phyloP scores from a whole-genome alignment of 2,329 filamentous ascomycete genomes.

The Pseudopithomyces maydicus region DNA sequence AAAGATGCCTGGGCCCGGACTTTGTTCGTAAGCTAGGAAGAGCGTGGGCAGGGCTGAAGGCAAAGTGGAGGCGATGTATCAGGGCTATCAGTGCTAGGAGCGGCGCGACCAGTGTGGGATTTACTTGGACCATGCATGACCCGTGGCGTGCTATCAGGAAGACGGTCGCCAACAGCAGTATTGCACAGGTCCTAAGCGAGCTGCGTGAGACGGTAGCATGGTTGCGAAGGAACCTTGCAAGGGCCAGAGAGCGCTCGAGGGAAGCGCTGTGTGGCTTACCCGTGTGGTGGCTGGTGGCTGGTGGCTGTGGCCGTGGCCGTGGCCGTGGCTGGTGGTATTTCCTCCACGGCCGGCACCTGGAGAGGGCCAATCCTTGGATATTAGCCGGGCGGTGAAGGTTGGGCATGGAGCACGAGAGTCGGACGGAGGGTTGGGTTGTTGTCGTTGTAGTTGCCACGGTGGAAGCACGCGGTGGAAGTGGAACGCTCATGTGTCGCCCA shows the following conservation, averaged over 20 bases:
- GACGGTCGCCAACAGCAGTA: background rate
- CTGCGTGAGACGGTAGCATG: constrained; percentile 3
- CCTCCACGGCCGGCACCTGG: constrained; percentile 5
- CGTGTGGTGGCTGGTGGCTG: background rate
- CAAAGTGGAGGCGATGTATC: background rate
- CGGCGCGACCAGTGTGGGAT: background rate
- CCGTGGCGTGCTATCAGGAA: background rate
- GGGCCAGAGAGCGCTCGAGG: background rate
- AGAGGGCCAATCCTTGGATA: background rate
- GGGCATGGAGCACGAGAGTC: background rate
- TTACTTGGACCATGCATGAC: background rate
- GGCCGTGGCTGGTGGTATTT: background rate
- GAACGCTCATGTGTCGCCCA: too few relatives aligned
- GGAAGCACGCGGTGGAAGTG: background rate
- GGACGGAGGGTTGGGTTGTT: background rate
- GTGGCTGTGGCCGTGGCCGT: constrained; percentile 4
- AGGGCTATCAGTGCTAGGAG: background rate
- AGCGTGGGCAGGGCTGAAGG: background rate
- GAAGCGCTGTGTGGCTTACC: background rate
- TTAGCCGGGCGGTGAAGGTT: constrained; percentile 3
- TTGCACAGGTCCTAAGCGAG: background rate
- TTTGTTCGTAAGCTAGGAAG: background rate
- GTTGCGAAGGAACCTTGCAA: background rate
- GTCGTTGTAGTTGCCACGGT: background rate
- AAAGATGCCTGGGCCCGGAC: constrained; percentile 5